Evolutionary conservation across 306 rosid genomes (phyloP), one percentile per base, ranked within the genome.

Genomic region (Glycine soja): DNA sequence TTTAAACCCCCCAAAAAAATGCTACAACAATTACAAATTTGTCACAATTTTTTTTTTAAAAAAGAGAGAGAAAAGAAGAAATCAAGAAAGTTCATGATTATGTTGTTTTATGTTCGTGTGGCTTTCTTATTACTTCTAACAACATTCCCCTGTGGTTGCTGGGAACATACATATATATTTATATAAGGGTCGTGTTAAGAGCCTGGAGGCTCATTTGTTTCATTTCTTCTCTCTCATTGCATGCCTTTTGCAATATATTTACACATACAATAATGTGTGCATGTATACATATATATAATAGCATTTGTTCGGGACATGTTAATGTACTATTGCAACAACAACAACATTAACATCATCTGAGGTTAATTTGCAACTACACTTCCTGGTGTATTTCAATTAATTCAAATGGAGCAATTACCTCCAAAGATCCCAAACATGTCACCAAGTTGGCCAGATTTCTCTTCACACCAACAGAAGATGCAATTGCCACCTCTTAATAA

Each of bases 401-500:
- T 24, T 24, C 30, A 24, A 24, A 94, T 95, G 99, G 98, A 98
- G 15, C 98, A 95, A 63, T 89, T 95, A 38, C 99, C 99, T 56
- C 99, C 99, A 0, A 95, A 95, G 85, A 83, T 92, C 82, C 99
- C 99, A 50, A 93, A 84, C 85, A 80, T 90, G 86, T 45, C 90
- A 19, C 85, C 89, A 24, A 87, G 82, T 82, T 95, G 98, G 99
- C 85, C 92, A 14, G 99, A 88, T 19, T 88, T 86, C 2, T 65
- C 90, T 5, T 24, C 79, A 15, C 63, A 16, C 2, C 79, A 77
- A 3, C 87, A 81, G 7, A 84, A 84, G 51, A 68, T 84, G 61
- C 64, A 73, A 66, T 15, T 42, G 51, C 70, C 83, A 47, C 76
- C 83, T 5, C 24, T 74, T 4, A 69, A 72, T 32, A 66, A 15